phyloP scores from a whole-genome alignment of 2,329 filamentous ascomycete genomes.

The Aspergillus luchuensis region DNA sequence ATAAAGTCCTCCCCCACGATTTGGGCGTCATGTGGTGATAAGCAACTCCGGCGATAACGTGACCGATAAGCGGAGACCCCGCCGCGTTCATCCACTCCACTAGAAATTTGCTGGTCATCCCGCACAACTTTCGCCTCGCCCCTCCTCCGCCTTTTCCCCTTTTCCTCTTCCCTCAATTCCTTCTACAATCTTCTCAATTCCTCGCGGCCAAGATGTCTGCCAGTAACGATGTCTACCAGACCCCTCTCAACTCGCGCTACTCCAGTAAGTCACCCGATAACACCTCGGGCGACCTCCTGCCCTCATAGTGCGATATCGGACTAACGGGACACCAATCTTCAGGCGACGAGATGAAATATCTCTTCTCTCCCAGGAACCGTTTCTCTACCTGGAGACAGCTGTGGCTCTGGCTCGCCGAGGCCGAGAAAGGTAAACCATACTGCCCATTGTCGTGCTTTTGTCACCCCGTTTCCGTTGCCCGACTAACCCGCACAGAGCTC shows the following conservation, averaged over 20 bases:
- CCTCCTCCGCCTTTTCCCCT: constrained; percentile 11
- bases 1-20: not conserved
- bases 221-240: constrained; percentile 62
- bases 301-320: constrained; percentile 5
- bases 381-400: constrained; percentile 80
- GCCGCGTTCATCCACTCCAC: constrained; percentile 24
- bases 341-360: constrained; percentile 68
- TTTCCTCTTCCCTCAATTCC: constrained; percentile 25
- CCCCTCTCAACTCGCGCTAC: constrained; percentile 71
- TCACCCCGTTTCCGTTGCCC: constrained; percentile 17
- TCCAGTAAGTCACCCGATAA: constrained; percentile 52
- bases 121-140: constrained; percentile 25
- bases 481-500: constrained; percentile 56
- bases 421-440: constrained; percentile 58
- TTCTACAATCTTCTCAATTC: constrained; percentile 20
- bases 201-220: constrained; percentile 37
- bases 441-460: not conserved
- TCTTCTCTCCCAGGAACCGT: constrained; percentile 77
- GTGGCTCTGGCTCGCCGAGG: constrained; percentile 82
- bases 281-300: not conserved
- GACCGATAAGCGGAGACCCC: constrained; percentile 41
- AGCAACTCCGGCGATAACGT: constrained; percentile 37
- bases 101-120: constrained; percentile 33
- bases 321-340: constrained; percentile 24
- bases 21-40: constrained; percentile 27